Conservation (phyloP, 1,284 basidiomycete species). For the Trametes sp. region DNA sequence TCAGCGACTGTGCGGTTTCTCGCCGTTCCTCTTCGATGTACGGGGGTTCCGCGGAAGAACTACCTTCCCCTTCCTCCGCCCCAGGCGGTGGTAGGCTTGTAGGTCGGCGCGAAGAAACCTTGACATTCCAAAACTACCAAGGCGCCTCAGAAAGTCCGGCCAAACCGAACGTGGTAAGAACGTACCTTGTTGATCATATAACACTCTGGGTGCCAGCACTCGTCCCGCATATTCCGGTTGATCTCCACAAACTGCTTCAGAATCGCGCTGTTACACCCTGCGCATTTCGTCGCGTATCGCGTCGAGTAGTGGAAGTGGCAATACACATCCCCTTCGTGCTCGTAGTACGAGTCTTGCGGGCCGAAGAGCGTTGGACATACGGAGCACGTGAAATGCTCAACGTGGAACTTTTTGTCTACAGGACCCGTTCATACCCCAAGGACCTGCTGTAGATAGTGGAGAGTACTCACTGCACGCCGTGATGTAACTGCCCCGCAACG, state of each 20-base stretch:
- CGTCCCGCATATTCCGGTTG: conserved; percentile 96
- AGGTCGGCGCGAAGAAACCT: conserved; percentile 84
- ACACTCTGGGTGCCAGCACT: conserved; percentile 99
- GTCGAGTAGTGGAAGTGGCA: conserved; percentile 99
- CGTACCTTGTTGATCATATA: conserved; percentile 99
- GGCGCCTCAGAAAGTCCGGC: conserved; percentile 8
- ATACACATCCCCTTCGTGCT: conserved; percentile 95
- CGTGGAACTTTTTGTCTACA: conserved; percentile 97
- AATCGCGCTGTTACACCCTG: conserved; percentile 98
- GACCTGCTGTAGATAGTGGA: conserved; percentile 20
- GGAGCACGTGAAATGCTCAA: conserved; percentile 99
- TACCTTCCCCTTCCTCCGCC: conserved; percentile 58
- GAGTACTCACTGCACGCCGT: conserved; percentile 94
- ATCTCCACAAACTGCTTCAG: conserved; percentile 99
- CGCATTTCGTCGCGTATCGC: conserved; percentile 97
- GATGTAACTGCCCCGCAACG: conserved; percentile 96
- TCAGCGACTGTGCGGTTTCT: conserved; percentile 86
- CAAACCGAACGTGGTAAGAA: background rate
- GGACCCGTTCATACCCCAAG: conserved; percentile 26
- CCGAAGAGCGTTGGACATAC: conserved; percentile 97
- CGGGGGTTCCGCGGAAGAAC: conserved; percentile 50
- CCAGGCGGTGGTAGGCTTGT: conserved; percentile 55
- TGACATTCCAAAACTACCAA: conserved; percentile 98
- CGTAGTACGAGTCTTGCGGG: conserved; percentile 98
- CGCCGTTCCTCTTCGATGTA: conserved; percentile 79